Evolutionary conservation across 1,284 basidiomycete genomes (phyloP).

Genomic region (Dichomitus squalens): DNA sequence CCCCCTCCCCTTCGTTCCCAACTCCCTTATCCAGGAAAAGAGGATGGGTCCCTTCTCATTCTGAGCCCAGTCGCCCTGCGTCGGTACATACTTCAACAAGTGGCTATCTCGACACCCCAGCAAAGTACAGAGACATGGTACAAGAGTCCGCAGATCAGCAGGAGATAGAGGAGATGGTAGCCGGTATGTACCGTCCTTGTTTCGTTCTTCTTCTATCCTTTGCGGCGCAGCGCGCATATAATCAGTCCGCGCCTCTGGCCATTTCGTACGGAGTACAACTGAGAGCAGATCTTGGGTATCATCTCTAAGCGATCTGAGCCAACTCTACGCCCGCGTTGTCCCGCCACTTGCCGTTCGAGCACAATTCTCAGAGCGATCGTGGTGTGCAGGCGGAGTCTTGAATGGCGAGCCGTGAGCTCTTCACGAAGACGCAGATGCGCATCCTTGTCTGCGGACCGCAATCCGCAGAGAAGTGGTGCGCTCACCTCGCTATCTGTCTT

Average conservation of each 20-base stretch:
- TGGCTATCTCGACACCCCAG: constrained; percentile 68
- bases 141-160: constrained; percentile 29
- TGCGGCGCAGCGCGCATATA: not conserved
- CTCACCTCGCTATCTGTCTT: not conserved
- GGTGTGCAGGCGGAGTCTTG: not conserved
- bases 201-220: not conserved
- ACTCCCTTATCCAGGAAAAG: constrained; percentile 56
- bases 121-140: constrained; percentile 61
- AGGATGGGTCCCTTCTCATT: constrained; percentile 67
- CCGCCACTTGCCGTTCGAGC: not conserved
- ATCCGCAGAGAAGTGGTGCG: not conserved
- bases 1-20: constrained; percentile 30
- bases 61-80: constrained; percentile 54
- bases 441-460: not conserved
- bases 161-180: constrained; percentile 47
- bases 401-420: no score
- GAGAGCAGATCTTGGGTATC: not conserved
- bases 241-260: not conserved
- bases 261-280: not conserved
- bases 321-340: no score
- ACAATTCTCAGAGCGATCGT: not conserved
- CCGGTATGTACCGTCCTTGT: constrained; percentile 42
- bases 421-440: no score
- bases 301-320: not conserved
- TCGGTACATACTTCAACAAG: constrained; percentile 52